phyloP scores from a whole-genome alignment of 768 basidiomycete genomes.

The Tricholoma matsutake region DNA sequence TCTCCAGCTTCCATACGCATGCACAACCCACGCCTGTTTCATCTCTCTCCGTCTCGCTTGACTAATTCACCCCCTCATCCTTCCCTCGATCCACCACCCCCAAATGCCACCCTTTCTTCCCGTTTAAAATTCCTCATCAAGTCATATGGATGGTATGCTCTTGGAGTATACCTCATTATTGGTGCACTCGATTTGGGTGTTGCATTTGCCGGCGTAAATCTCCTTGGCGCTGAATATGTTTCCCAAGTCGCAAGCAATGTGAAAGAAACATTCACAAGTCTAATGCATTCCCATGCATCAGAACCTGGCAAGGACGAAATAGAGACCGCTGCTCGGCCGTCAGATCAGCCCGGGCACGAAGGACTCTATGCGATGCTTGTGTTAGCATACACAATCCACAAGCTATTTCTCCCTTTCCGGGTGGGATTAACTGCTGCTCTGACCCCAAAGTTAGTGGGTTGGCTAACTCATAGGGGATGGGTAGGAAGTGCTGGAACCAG shows the following conservation, averaged over 20 bases:
- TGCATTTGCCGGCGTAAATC: slow-evolving; percentile 79
- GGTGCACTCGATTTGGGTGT: slow-evolving; percentile 78
- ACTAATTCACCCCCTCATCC: slow-evolving; percentile 33
- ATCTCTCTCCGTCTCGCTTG: slow-evolving; percentile 46
- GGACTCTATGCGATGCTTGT: slow-evolving; percentile 90
- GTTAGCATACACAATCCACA: slow-evolving; percentile 94
- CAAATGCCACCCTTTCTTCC: slow-evolving; percentile 59
- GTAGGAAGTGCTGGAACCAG: slow-evolving; percentile 66
- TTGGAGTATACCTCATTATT: slow-evolving; percentile 82
- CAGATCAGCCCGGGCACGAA: slow-evolving; percentile 48
- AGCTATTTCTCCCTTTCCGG: slow-evolving; percentile 85
- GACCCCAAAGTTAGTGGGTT: slow-evolving; percentile 83
- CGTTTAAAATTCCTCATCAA: slow-evolving; percentile 81
- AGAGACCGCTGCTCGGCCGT: slow-evolving; percentile 36
- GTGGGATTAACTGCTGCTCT: slow-evolving; percentile 85
- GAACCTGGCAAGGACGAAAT: slow-evolving; percentile 70
- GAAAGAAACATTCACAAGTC: slow-evolving; percentile 42
- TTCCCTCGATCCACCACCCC: slow-evolving; percentile 33
- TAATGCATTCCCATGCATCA: slow-evolving; percentile 51
- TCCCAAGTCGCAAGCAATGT: slow-evolving; percentile 58
- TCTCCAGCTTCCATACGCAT: slow-evolving; percentile 24
- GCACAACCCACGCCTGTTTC: slow-evolving; percentile 44
- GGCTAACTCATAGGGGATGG: slow-evolving; percentile 83
- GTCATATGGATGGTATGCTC: slow-evolving; percentile 93
- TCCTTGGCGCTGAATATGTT: slow-evolving; percentile 90